Base-by-base conservation (phyloP, 352 stramenopile genomes). In the Globisporangium carolinianum region DNA sequence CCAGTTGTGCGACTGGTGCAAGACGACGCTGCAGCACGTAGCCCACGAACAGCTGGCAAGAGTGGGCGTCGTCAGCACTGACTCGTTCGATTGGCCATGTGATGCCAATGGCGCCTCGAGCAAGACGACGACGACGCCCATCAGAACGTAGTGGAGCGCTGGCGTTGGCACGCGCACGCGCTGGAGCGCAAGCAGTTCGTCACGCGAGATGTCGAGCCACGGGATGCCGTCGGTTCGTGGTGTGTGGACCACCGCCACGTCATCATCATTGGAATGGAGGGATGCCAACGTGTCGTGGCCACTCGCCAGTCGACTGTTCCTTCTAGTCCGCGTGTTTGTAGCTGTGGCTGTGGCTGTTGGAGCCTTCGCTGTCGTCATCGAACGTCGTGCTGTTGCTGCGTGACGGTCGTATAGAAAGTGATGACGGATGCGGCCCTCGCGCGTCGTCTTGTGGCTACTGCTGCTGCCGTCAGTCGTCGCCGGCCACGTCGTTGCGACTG, bases 91-190 rank as follows among this genome's bases (percentile, higher is more conserved):
- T 47, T 72, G 71, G 53, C 83, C 71, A n/a, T n/a, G n/a, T n/a
- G n/a, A n/a, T n/a, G n/a, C n/a, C n/a, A n/a, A n/a, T 3, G 69
- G 60, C 3, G 79, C 69, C n/a, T 69, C 75, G 15, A 90, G 72
- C 6, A 90, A 55, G 18, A 92, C 58, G 4, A 89, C 62, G n/a
- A 85, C 69, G 45, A 92, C 66, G 53, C 79, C 90, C 74, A 92
- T 87, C 65, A 90, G 80, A 4, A 92, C 67, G 49, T 79, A 87
- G 51, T 92, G 83, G 12, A 92, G 67, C 68, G 90, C 83, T 53
- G 75, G 76, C 8, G 85, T 67, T 5, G 79, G 79, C 0, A 87
- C 71, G 7, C 79, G 82, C 38, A 89, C 86, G 43, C 66, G 67
- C 9, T 77, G 75, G 43, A 92, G 62, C 54, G 86, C 76, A 37